Base-by-base conservation (phyloP, 73 alveolate genomes). In the Paramecium caudatum region DNA sequence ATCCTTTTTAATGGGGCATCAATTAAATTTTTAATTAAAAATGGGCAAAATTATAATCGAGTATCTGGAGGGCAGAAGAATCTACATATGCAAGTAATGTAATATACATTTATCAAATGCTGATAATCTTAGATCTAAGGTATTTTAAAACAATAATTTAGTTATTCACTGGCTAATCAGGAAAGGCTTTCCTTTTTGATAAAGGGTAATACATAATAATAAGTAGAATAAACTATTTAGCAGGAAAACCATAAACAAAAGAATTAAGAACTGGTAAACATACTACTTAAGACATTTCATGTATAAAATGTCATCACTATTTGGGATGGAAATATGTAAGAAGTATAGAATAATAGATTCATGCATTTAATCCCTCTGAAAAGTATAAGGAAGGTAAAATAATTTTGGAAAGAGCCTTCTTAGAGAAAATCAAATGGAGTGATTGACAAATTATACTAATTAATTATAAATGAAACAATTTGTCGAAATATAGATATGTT, bases 251-350 rank as follows among this genome's bases (percentile, higher is more conserved):
- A 19, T 63, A 74, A 45, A 68, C n/a, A 0, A 74, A 74, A 41
- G 55, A 9, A 13, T 39, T 74, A 39, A 36, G 39, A 39, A 74
- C 88, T 37, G 88, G 88, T 74, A 34, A 21, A 39, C 88, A 74
- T 21, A 74, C 12, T 1, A 39, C 15, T 6, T 15, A 74, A 43
- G 68, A 74, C 2, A 23, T 74, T 21, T 39, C 0, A 30, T 74
- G 88, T 45, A 43, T 27, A 21, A 39, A 39, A 74, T 74, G 88
- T 39, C 5, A 39, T 7, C 36, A 5, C 3, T 37, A 39, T 41
- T 45, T 74, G 36, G 88, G 88, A 41, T 74, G 88, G 88, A 74
- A 74, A 74, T 74, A 74, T 41, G 88, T 74, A 74, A 36, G 34
- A 65, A 65, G 10, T 27, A 74, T 47, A 39, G 19, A 17, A 41